Conservation (phyloP, 2,329 filamentous ascomycete species). For the Monosporascus ibericus region DNA sequence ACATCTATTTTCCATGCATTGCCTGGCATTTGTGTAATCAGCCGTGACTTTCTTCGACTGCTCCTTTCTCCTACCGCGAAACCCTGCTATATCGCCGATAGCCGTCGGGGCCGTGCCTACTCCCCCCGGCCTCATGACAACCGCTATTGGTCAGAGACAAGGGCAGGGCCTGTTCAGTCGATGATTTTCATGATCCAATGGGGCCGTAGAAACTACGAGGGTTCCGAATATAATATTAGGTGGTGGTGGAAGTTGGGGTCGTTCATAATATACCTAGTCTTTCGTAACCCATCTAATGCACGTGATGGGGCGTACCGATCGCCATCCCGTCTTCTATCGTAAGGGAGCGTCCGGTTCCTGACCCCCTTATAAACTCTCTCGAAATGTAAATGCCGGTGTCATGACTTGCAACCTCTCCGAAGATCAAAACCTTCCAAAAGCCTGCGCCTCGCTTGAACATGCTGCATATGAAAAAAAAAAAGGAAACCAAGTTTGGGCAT, state of each 20-base stretch:
- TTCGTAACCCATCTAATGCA: conserved; percentile 1
- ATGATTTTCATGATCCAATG: neutral
- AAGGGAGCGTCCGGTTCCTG: neutral
- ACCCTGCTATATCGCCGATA: no score
- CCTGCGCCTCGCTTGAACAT: conserved; percentile 29
- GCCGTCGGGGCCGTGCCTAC: no score
- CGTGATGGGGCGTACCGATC: neutral
- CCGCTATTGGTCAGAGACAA: neutral
- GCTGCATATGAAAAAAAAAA: conserved; percentile 21
- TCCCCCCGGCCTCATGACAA: no score
- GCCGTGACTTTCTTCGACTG: no score
- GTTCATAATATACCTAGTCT: conserved; percentile 1
- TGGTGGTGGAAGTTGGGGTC: neutral
- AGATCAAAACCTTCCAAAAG: conserved; percentile 24
- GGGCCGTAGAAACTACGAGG: neutral
- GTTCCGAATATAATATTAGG: neutral
- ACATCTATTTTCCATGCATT: no score
- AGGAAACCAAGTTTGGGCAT: conserved; percentile 7
- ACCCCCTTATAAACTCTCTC: conserved; percentile 4
- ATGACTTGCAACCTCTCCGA: conserved; percentile 17
- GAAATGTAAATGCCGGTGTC: conserved; percentile 22
- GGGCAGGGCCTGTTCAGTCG: neutral
- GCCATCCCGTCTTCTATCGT: neutral
- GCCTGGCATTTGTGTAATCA: no score
- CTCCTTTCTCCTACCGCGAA: no score